These are phyloP conservation scores for Eimeria praecox DNA, from an alignment of 169 alveolate genomes.

Conservation along the genomic window DNA sequence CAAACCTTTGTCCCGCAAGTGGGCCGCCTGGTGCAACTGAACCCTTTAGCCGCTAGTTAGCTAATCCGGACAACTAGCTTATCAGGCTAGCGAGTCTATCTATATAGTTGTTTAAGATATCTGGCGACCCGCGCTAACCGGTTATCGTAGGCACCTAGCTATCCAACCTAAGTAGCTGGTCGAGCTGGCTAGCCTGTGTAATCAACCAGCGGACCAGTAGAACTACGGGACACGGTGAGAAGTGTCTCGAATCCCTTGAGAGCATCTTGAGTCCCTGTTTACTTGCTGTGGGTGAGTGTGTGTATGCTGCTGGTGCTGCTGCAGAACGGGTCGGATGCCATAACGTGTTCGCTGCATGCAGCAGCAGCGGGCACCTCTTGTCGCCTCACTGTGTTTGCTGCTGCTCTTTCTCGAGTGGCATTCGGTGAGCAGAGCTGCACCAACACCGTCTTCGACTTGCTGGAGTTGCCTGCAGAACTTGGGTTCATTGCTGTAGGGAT, in stretches of 20 bases:
- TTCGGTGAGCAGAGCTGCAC: constrained; percentile 13
- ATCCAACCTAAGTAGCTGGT: background rate
- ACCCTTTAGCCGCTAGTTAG: background rate
- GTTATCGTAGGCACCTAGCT: too few species aligned
- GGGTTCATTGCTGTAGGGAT: background rate
- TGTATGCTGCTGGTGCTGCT: background rate
- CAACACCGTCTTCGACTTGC: background rate
- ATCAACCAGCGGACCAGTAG: background rate
- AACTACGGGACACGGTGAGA: background rate
- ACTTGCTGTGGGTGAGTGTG: background rate
- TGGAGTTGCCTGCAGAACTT: background rate
- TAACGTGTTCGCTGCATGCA: constrained; percentile 49
- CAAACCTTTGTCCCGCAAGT: constrained; percentile 53
- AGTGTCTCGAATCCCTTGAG: background rate
- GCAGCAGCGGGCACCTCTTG: constrained; percentile 76
- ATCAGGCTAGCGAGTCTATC: background rate
- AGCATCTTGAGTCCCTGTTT: background rate
- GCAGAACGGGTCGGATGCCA: constrained; percentile 65
- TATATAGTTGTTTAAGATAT: background rate
- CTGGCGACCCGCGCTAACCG: background rate
- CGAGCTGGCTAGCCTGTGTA: background rate
- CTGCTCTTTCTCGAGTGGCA: constrained; percentile 60
- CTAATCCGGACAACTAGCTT: background rate
- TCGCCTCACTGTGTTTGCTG: constrained; percentile 60
- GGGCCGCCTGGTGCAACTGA: background rate